Percentiles rank a stretch among this genome's conserved stretches.
phyloP scores from a whole-genome alignment of 306 rosid genomes.

The Cucurbita ficifolia region DNA sequence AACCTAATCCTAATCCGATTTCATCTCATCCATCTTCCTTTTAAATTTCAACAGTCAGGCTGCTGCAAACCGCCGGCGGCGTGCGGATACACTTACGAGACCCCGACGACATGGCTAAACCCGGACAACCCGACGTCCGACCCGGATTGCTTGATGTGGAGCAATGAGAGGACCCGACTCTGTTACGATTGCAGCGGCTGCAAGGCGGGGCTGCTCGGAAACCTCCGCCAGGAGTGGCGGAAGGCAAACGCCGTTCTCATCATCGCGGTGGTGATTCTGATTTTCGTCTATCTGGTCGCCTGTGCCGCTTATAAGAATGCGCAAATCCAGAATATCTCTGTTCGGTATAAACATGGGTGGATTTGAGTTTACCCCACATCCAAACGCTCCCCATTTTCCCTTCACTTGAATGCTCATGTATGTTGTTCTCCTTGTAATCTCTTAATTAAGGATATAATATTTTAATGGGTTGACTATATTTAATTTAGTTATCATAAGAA shows the following conservation, averaged over 20 bases:
- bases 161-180: constrained; percentile 54
- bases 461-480: no score
- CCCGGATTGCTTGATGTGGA: constrained; percentile 70
- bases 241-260: constrained; percentile 57
- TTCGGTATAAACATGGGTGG: constrained; percentile 69
- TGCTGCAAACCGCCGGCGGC: constrained; percentile 80
- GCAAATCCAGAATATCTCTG: constrained; percentile 59
- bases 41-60: constrained; percentile 44
- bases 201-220: constrained; percentile 73
- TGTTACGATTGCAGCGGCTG: constrained; percentile 77
- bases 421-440: neutral
- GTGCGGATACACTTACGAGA: constrained; percentile 63
- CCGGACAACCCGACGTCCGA: constrained; percentile 40
- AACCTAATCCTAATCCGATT: neutral
- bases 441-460: no score
- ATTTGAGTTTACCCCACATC: constrained; percentile 15
- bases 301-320: constrained; percentile 90
- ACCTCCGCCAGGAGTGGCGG: constrained; percentile 75
- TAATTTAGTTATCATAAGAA: no score
- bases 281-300: constrained; percentile 65
- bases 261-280: constrained; percentile 51
- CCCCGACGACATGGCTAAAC: constrained; percentile 62
- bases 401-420: neutral
- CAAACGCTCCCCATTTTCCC: neutral
- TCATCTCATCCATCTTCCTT: neutral